Conservation (phyloP, 148 eudicot genomes). For the Agrostemma githago region DNA sequence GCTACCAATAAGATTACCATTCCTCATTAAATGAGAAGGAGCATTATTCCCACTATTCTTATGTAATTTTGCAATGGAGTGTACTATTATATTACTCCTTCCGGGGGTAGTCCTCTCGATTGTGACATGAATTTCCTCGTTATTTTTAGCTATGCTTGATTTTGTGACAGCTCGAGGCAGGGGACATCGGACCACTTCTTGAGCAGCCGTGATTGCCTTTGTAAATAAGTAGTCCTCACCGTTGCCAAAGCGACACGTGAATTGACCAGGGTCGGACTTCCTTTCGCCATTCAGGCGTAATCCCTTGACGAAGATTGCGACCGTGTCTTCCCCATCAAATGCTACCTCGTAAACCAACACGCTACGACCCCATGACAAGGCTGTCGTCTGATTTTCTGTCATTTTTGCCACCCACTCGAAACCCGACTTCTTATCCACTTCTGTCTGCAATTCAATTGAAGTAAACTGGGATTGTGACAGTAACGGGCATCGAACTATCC, state of each 20-base stretch:
- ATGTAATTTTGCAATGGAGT: constrained; percentile 69
- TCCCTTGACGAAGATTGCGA: constrained; percentile 77
- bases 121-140: constrained; percentile 40
- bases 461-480: constrained; percentile 46
- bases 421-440: constrained; percentile 12
- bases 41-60: constrained; percentile 1
- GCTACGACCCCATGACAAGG: constrained; percentile 45
- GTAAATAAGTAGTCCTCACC: constrained; percentile 25
- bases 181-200: constrained; percentile 78
- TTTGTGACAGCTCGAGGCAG: constrained; percentile 48
- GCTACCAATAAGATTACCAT: no score
- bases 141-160: constrained; percentile 23
- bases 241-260: constrained; percentile 55
- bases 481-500: constrained; percentile 66
- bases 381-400: constrained; percentile 20
- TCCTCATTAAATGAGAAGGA: background rate
- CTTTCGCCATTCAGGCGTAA: constrained; percentile 56
- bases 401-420: background rate
- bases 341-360: constrained; percentile 57
- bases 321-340: constrained; percentile 49
- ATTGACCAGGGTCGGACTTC: constrained; percentile 52
- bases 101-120: constrained; percentile 20
- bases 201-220: constrained; percentile 69
- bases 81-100: constrained; percentile 29
- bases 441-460: constrained; percentile 26